Percentiles rank a stretch among this genome's conserved stretches.
These are phyloP conservation scores for Globisporangium orthogonon DNA, from an alignment of 352 stramenopile species.

Conservation along the genomic window DNA sequence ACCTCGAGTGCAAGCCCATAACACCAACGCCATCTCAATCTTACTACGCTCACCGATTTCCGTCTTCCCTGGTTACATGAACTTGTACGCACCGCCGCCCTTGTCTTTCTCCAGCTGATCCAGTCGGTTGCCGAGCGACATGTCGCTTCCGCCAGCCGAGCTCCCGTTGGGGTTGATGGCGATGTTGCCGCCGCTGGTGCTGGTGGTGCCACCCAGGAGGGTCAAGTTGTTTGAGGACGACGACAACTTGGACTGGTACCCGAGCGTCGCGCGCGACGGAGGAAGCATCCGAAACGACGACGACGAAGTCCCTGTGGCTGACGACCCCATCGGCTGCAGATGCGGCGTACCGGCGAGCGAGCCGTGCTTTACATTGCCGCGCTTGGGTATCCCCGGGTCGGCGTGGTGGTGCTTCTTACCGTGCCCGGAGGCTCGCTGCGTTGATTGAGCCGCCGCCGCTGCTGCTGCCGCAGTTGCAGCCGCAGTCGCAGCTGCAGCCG, in stretches of 20 bases:
- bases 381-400: constrained; percentile 4
- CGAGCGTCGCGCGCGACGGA: constrained; percentile 17
- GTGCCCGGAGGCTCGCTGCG: not conserved
- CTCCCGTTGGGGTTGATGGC: constrained; percentile 15
- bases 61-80: constrained; percentile 9
- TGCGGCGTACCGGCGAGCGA: constrained; percentile 9
- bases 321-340: constrained; percentile 3
- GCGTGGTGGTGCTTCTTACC: constrained; percentile 12
- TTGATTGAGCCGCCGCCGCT: constrained; percentile 8
- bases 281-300: constrained; percentile 14
- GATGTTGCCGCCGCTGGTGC: not conserved
- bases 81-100: constrained; percentile 22
- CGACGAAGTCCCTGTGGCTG: constrained; percentile 1
- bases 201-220: constrained; percentile 12
- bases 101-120: constrained; percentile 74
- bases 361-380: constrained; percentile 6
- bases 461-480: constrained; percentile 6
- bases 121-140: constrained; percentile 61
- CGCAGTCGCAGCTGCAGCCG: constrained; percentile 14
- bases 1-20: not conserved
- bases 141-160: constrained; percentile 16
- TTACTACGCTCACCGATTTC: not conserved
- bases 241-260: constrained; percentile 15
- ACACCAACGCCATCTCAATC: not conserved
- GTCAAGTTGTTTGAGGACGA: constrained; percentile 24